Evolutionary conservation across 2,329 filamentous ascomycete species (phyloP).

Genomic region (Fusarium oxysporum): DNA sequence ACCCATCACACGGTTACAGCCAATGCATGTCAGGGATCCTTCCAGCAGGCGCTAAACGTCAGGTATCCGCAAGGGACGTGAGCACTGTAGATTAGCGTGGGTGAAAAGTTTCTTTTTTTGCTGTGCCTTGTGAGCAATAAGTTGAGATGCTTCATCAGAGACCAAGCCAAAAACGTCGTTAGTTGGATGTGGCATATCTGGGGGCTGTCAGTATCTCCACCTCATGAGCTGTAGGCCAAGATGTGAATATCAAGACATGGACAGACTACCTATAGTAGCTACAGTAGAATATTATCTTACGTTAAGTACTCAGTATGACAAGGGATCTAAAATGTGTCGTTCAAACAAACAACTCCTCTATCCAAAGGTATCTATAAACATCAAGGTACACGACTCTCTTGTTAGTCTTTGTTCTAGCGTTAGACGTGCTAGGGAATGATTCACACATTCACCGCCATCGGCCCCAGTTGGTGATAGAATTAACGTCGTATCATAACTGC

Average conservation of each 20-base stretch:
- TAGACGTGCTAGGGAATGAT: slow-evolving; percentile 33
- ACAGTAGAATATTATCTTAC: neutral
- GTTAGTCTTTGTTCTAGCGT: slow-evolving; percentile 16
- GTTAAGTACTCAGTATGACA: neutral
- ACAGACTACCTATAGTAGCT: neutral
- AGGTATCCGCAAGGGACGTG: slow-evolving; percentile 31
- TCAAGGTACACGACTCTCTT: neutral
- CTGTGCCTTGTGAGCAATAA: slow-evolving; percentile 25
- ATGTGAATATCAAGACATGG: neutral
- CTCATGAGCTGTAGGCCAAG: neutral
- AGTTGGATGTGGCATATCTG: slow-evolving; percentile 23
- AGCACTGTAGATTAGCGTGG: slow-evolving; percentile 30
- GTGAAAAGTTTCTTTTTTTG: slow-evolving; percentile 36
- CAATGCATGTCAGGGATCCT: slow-evolving; percentile 11
- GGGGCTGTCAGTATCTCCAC: slow-evolving; percentile 22
- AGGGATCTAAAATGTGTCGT: neutral
- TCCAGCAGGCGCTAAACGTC: slow-evolving; percentile 26
- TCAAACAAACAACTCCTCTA: neutral
- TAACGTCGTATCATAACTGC: slow-evolving; percentile 43
- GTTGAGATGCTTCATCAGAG: slow-evolving; percentile 23
- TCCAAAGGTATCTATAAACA: neutral
- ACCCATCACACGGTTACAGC: slow-evolving; percentile 24
- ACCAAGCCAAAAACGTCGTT: slow-evolving; percentile 36
- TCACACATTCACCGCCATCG: slow-evolving; percentile 46
- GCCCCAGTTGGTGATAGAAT: slow-evolving; percentile 35